Base-by-base conservation (phyloP, 768 basidiomycete genomes). In the Kwoniella sp. region DNA sequence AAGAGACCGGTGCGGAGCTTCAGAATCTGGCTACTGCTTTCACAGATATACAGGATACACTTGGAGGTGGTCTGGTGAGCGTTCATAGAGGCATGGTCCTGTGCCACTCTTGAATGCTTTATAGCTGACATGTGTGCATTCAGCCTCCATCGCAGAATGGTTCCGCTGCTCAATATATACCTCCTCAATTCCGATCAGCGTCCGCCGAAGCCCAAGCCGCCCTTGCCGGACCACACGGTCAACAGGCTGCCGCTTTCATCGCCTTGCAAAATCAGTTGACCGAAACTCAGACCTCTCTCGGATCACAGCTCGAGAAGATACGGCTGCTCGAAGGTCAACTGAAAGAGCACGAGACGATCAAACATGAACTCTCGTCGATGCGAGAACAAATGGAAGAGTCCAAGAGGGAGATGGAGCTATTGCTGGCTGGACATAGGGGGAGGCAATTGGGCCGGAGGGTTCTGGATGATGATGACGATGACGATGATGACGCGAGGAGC, bases 1-100 rank as follows among this genome's bases (percentile, higher is more conserved):
- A 92, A 20, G 95, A 98, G 76, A 96, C 94, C 0, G 91, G 92
- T 15, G 84, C 88, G 0, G 94, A 98, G 75, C 83, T 99, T 2
- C 87, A 88, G 67, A 86, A 86, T 0, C 82, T 97, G 31, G 89
- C 86, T 17, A 86, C 86, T 13, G 85, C 90, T 3, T 91, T 99
- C 86, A 86, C 84, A 47, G 93, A 96, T n/a, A 91, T 97, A 50
- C 89, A 92, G 65, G 92, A 96, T 71, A 93, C 91, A 0, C 83
- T 99, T 4, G 90, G 90, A 34, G 95, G 95, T 1, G 85, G 86
- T 37, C 72, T 90, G 75, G 92, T 93, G 63, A 67, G 89, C 85
- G 50, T 58, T 29, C 22, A 50, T 34, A 15, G n/a, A n/a, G n/a
- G n/a, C 13, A 34, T n/a, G 23, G 20, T 26, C 28, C 13, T 23